phyloP scores from a whole-genome alignment of 306 rosid genomes.

The Dalbergia cochinchinensis region DNA sequence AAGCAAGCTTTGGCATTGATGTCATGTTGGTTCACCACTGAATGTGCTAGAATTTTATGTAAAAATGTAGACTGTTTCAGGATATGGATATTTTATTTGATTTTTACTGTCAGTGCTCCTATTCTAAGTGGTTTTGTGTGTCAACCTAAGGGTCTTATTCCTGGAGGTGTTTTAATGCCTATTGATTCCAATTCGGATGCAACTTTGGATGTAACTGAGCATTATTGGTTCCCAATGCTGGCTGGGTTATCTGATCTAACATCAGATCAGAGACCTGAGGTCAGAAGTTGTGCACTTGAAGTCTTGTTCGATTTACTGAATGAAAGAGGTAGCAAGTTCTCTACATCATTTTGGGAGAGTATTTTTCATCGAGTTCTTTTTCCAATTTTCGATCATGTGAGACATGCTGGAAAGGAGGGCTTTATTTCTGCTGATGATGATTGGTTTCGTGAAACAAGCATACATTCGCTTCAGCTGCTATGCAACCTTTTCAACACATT shows the following conservation, averaged over 20 bases:
- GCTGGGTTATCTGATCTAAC: conserved; percentile 99
- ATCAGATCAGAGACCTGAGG: conserved; percentile 94
- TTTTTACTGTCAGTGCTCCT: background rate
- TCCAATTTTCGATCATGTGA: conserved; percentile 98
- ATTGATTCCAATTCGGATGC: conserved; percentile 67
- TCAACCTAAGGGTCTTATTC: conserved; percentile 82
- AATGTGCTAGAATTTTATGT: conserved; percentile 13
- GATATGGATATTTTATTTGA: conserved; percentile 20
- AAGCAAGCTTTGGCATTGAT: background rate
- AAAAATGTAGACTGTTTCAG: conserved; percentile 28
- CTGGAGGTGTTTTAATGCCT: conserved; percentile 97
- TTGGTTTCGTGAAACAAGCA: conserved; percentile 92
- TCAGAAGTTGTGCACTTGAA: conserved; percentile 98
- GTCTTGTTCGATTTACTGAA: conserved; percentile 96
- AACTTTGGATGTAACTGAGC: conserved; percentile 86
- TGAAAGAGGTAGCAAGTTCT: conserved; percentile 98
- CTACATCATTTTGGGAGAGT: conserved; percentile 93
- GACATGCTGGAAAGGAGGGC: conserved; percentile 93
- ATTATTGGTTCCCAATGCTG: conserved; percentile 99
- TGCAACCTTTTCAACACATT: conserved; percentile 99
- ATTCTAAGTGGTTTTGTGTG: conserved; percentile 31
- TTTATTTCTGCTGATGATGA: conserved; percentile 75
- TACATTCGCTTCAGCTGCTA: conserved; percentile 95
- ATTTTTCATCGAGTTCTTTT: conserved; percentile 96
- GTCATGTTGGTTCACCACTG: background rate